Evolutionary conservation across 371 early-diverging fungal species (phyloP).

Genomic region (Mucor lusitanicus): DNA sequence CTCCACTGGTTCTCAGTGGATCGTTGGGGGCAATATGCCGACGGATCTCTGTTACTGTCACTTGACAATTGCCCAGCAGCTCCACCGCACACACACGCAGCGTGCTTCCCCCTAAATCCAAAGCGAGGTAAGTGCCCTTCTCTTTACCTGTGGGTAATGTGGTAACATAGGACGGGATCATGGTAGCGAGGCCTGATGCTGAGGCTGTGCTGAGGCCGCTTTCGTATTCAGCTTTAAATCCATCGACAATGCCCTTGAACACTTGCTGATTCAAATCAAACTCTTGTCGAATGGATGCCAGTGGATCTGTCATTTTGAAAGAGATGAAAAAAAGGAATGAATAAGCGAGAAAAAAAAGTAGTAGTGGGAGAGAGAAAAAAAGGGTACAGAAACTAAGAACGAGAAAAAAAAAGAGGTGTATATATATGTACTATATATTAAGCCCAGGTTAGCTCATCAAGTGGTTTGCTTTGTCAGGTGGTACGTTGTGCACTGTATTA

Average conservation of each 20-base stretch:
- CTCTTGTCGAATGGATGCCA: conserved; percentile 3
- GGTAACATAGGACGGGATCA: conserved; percentile 84
- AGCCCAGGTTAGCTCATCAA: not conserved
- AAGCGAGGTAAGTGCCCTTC: conserved; percentile 81
- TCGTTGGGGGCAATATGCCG: conserved; percentile 64
- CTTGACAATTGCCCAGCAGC: conserved; percentile 48
- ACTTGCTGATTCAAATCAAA: conserved; percentile 31
- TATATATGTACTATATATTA: not conserved
- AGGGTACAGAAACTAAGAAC: not conserved
- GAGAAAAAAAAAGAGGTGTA: not conserved
- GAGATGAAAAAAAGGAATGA: not conserved
- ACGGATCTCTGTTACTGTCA: conserved; percentile 35
- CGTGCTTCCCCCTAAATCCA: conserved; percentile 94
- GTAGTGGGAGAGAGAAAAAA: conserved; percentile 6
- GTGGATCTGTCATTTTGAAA: conserved; percentile 6
- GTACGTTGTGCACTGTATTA: conserved; percentile 14
- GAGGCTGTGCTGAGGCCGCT: conserved; percentile 47
- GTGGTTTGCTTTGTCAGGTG: conserved; percentile 18
- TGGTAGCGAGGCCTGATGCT: conserved; percentile 51
- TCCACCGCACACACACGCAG: conserved; percentile 75
- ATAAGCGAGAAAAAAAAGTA: not conserved
- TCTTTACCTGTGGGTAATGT: conserved; percentile 81
- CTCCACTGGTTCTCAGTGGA: conserved; percentile 55
- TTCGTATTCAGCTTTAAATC: conserved; percentile 50
- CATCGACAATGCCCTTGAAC: conserved; percentile 50